Conservation (phyloP, 441 rosid genomes). For the Populus hybrid region DNA sequence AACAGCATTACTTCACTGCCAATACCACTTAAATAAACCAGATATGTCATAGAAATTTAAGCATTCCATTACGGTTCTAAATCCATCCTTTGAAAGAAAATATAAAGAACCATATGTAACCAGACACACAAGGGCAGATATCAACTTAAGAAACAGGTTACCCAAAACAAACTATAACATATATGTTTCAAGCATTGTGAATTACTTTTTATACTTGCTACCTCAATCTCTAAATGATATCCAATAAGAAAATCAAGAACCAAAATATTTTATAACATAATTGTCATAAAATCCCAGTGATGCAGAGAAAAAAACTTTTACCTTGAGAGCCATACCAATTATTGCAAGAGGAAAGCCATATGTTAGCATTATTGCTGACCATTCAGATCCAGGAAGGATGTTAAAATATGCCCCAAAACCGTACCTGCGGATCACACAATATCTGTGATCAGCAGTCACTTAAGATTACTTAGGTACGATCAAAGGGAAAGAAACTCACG, state of each 20-base stretch:
- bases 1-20: not conserved
- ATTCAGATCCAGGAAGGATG: constrained; percentile 91
- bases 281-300: not conserved
- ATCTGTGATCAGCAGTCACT: constrained; percentile 8
- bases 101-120: not conserved
- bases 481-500: constrained; percentile 48
- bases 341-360: constrained; percentile 96
- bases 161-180: not conserved
- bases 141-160: not conserved
- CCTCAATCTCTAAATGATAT: not conserved
- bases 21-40: not conserved
- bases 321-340: constrained; percentile 98
- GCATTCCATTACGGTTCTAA: not conserved
- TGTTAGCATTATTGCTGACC: constrained; percentile 94
- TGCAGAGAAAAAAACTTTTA: constrained; percentile 25
- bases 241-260: not conserved
- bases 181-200: not conserved
- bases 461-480: not conserved
- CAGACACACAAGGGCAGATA: not conserved
- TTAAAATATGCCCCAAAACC: constrained; percentile 96
- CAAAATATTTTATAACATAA: not conserved
- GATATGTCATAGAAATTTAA: not conserved
- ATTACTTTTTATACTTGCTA: not conserved
- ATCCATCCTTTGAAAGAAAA: not conserved
- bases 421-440: constrained; percentile 42